A percentile compares a stretch with the other conserved stretches of the same genome.
Conservation (phyloP, 164 flowering plant species). For the Echeveria elegans region DNA sequence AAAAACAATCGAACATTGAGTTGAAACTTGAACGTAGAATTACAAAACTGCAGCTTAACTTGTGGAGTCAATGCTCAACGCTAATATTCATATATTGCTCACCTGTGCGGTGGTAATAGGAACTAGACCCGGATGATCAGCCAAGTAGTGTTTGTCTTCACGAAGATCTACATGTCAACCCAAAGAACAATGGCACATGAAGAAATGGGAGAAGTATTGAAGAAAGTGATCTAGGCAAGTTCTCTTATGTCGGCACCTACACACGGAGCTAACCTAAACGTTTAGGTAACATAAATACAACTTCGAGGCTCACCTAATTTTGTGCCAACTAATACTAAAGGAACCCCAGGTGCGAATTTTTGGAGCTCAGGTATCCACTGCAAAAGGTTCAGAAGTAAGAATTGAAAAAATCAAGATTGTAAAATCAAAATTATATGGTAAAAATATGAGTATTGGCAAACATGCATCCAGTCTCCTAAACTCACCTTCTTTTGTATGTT, state of each 20-base stretch:
- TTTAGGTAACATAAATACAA: not conserved
- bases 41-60: not conserved
- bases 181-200: not conserved
- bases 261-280: not conserved
- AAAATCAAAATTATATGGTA: not conserved
- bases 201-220: not conserved
- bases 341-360: constrained; percentile 85
- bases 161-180: constrained; percentile 66
- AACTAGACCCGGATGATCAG: constrained; percentile 90
- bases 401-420: not conserved
- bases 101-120: constrained; percentile 92
- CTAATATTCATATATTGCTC: not conserved
- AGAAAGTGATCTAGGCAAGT: not conserved
- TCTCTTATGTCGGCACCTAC: not conserved
- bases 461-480: not conserved
- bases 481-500: constrained; percentile 82
- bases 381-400: constrained; percentile 17
- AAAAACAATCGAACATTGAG: not conserved
- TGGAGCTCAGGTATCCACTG: constrained; percentile 99
- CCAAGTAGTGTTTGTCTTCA: constrained; percentile 81
- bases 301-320: constrained; percentile 60
- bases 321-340: constrained; percentile 85
- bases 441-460: not conserved
- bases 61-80: not conserved
- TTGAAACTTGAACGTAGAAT: too few relatives aligned